phyloP scores from a whole-genome alignment of 2,329 filamentous ascomycete genomes.

The Cadophora luteo-olivacea region DNA sequence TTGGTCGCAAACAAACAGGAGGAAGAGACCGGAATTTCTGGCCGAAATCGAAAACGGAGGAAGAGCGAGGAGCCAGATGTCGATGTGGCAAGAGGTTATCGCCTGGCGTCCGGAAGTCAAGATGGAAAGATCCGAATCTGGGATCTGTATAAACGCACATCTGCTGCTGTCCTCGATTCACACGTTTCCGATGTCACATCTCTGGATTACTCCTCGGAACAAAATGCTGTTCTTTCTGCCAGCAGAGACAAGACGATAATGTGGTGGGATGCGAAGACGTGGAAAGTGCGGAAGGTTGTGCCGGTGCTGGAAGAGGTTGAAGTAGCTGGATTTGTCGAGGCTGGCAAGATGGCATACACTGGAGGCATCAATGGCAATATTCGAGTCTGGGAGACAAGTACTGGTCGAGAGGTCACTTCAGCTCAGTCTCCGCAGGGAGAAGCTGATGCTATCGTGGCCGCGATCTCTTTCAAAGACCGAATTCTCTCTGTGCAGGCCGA shows the following conservation, averaged over 20 bases:
- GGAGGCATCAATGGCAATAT: slow-evolving; percentile 84
- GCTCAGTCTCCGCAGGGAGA: slow-evolving; percentile 70
- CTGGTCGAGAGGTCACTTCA: slow-evolving; percentile 78
- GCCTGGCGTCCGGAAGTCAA: slow-evolving; percentile 89
- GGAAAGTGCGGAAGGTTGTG: slow-evolving; percentile 82
- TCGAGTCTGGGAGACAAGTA: slow-evolving; percentile 81
- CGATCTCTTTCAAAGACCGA: slow-evolving; percentile 70
- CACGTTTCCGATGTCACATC: slow-evolving; percentile 95
- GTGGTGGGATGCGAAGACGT: slow-evolving; percentile 86
- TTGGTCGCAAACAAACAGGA: slow-evolving; percentile 56
- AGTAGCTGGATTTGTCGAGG: slow-evolving; percentile 77
- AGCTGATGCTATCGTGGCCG: slow-evolving; percentile 72
- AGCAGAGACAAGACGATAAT: slow-evolving; percentile 94
- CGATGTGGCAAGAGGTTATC: slow-evolving; percentile 66
- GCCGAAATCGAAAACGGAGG: slow-evolving; percentile 52
- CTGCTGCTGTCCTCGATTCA: slow-evolving; percentile 81
- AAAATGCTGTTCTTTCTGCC: slow-evolving; percentile 80
- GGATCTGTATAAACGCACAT: slow-evolving; percentile 85
- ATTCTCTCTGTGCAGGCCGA: slow-evolving; percentile 87
- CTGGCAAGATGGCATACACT: slow-evolving; percentile 77
- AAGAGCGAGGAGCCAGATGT: slow-evolving; percentile 52
- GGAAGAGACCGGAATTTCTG: slow-evolving; percentile 45
- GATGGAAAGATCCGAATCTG: slow-evolving; percentile 92
- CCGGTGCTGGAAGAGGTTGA: slow-evolving; percentile 88
- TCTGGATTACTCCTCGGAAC: slow-evolving; percentile 78